Base-by-base conservation (phyloP, 1,284 basidiomycete genomes). In the Cryptococcus sp. region DNA sequence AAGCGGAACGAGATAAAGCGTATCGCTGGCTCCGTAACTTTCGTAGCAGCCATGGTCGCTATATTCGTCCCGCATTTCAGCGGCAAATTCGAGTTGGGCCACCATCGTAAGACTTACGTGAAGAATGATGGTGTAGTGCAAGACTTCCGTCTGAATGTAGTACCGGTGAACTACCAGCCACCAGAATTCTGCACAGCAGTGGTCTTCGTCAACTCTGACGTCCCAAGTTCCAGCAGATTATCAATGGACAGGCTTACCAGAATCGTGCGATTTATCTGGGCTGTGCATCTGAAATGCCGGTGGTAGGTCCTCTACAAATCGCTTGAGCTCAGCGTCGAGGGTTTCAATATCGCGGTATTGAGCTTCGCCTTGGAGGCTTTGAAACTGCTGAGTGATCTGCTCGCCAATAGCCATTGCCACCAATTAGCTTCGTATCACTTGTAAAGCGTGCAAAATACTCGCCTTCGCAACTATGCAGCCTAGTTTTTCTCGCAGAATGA, bases 301-400 rank as follows among this genome's bases (percentile, higher is more conserved):
- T 7, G 92, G 93, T 17, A 95, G 81, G 54, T 81, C 80, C 43
- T 83, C 80, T 60, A 89, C 84, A 70, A 93, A 92, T 67, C 84
- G 84, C 58, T 89, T 80, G 22, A 97, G 80, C 58, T 94, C 89
- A 29, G 89, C 88, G 71, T 97, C 92, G 46, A 96, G 82, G 1
- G 82, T 79, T 39, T 89, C 76, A 40, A 94, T 90, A 66, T 95
- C 91, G 17, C 85, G 83, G 74, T 96, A 96, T 65, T 88, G 87
- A 53, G 86, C 87, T 54, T 82, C 83, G 25, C 85, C 84, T 49
- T 86, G 83, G 20, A 94, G 86, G 76, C 89, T 87, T 74, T 96
- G 93, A 78, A 94, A 96, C 75, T 93, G 89, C 66, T 92, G 89
- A 37, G 91, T 91, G 68, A 96, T 91, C 54, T 68, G 53, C 17